These are phyloP conservation scores for Lactarius pseudohatsudake DNA, from an alignment of 768 basidiomycete species.

Conservation along the genomic window DNA sequence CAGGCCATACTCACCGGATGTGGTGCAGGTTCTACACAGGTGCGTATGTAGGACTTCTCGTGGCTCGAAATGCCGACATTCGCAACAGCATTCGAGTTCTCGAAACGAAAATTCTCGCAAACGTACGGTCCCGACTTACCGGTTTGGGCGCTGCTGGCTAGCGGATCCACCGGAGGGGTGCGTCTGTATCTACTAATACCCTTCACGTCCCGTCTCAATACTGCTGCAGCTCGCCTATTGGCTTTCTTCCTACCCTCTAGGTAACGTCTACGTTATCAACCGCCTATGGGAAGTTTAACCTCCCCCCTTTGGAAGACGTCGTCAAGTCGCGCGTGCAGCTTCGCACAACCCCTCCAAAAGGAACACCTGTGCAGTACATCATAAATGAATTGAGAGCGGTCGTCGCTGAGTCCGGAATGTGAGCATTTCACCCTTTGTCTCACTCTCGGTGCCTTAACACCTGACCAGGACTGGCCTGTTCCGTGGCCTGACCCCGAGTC, in stretches of 20 bases:
- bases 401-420: constrained; percentile 72
- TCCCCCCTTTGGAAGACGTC: constrained; percentile 54
- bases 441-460: constrained; percentile 1
- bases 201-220: neutral
- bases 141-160: constrained; percentile 80
- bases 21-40: constrained; percentile 64
- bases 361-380: constrained; percentile 78
- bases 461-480: constrained; percentile 59
- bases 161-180: constrained; percentile 82
- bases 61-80: neutral
- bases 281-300: neutral
- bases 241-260: constrained; percentile 89
- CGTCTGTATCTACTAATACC: constrained; percentile 33
- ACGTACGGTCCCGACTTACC: constrained; percentile 68
- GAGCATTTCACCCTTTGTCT: constrained; percentile 37
- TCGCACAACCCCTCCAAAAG: constrained; percentile 65
- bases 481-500: constrained; percentile 71
- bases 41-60: constrained; percentile 30
- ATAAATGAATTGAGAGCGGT: constrained; percentile 63
- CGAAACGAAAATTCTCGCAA: constrained; percentile 72
- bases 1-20: too few species aligned
- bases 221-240: constrained; percentile 75
- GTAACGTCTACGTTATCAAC: constrained; percentile 36
- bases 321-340: constrained; percentile 91
- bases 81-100: constrained; percentile 76